Base-by-base conservation (phyloP, 2,329 filamentous ascomycete species). In the Pseudogymnoascus destructans region DNA sequence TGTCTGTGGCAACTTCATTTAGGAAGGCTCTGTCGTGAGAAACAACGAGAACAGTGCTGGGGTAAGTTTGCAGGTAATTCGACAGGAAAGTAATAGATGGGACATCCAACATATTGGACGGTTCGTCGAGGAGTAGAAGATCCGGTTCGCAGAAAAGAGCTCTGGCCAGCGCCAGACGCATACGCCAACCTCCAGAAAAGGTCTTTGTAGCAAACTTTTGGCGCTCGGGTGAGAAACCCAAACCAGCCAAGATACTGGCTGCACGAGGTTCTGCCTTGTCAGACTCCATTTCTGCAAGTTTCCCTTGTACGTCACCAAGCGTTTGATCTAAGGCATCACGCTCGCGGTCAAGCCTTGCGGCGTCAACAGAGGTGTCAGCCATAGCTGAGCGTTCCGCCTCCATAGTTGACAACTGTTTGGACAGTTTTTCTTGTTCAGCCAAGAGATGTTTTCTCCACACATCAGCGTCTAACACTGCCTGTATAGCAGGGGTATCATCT, bases 101-200 rank as follows among this genome's bases (percentile, higher is more conserved):
- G 59, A 98, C 93, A 74, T 97, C 93, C 89, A 98, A 90, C 92
- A 97, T 97, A 84, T 97, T 97, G 59, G 92, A 97, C 75, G 93
- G 93, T 83, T 98, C 93, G 77, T 98, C 93, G 66, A 98, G 89
- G 71, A 98, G 80, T 60, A 98, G 75, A 57, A 98, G 77, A 73
- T 98, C 93, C 42, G 93, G 93, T 71, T 98, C 93, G 75, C 93
- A 98, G 77, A 98, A 98, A 33, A 98, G 81, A 11, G 93, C 93
- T 79, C 93, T 80, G 10, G 93, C 93, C 62, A 98, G 79, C 11
- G 93, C 93, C 68, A 98, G 76, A 77, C 93, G 86, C 93, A 98
- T 98, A 73, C 93, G 85, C 93, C 93, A 98, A 86, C 93, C 93
- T 79, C 93, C 93, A 57, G 93, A 98, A 75, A 98, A 98, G 4